phyloP scores from a whole-genome alignment of 495 filamentous ascomycete genomes.

The Xylaria grammica region DNA sequence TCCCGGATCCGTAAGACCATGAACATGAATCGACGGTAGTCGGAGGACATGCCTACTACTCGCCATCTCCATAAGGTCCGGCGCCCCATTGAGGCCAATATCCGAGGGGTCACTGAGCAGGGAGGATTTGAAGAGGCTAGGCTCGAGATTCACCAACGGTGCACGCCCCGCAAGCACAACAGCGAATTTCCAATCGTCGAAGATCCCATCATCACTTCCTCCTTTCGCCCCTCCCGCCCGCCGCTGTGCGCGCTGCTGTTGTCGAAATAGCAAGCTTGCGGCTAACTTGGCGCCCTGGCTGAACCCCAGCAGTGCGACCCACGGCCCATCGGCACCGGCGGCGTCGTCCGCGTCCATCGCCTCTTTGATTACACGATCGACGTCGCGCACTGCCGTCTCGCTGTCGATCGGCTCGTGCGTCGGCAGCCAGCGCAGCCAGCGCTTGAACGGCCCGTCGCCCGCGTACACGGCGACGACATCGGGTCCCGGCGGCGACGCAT shows the following conservation, averaged over 20 bases:
- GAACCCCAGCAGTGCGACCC: conserved; percentile 62
- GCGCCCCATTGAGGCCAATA: conserved; percentile 25
- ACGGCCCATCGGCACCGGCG: conserved; percentile 53
- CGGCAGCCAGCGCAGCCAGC: conserved; percentile 63
- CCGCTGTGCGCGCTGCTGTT: conserved; percentile 32
- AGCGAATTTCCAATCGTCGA: conserved; percentile 41
- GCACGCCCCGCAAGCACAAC: conserved; percentile 62
- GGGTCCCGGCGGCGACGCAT: conserved; percentile 54
- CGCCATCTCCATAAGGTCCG: conserved; percentile 36
- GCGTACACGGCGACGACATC: conserved; percentile 60
- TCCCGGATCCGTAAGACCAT: conserved; percentile 62
- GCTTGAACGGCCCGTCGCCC: conserved; percentile 60
- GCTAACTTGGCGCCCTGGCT: conserved; percentile 66
- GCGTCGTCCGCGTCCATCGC: conserved; percentile 45
- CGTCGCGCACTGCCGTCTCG: conserved; percentile 24
- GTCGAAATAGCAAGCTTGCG: conserved; percentile 50
- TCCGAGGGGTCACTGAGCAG: conserved; percentile 29
- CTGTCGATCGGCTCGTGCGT: conserved; percentile 51
- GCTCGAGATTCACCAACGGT: conserved; percentile 57
- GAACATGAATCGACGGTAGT: conserved; percentile 69
- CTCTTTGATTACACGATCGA: conserved; percentile 43
- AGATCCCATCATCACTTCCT: conserved; percentile 12
- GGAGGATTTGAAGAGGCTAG: conserved; percentile 29
- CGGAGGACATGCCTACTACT: conserved; percentile 31
- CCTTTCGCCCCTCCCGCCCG: conserved; percentile 4